Evolutionary conservation across 1,284 basidiomycete species (phyloP).

Genomic region (Puccinia hordei): DNA sequence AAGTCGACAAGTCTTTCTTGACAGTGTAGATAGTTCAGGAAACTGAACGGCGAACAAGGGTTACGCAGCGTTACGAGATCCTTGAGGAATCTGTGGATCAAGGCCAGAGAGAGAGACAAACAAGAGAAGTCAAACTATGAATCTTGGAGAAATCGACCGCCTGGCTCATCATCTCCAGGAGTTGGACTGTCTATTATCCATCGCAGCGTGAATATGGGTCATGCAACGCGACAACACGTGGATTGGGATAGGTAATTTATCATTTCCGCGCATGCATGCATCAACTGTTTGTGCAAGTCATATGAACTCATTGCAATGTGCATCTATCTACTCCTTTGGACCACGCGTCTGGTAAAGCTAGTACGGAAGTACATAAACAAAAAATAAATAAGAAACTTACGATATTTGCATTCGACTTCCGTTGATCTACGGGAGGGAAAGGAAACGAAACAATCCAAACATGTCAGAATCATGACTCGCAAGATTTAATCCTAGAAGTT

Average conservation of each 20-base stretch:
- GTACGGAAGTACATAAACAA: too few species aligned
- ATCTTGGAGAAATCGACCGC: not conserved
- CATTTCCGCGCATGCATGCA: not conserved
- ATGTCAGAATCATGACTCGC: not conserved
- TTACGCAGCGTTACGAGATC: conserved; percentile 67
- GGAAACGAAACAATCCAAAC: not conserved
- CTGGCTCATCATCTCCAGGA: not conserved
- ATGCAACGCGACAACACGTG: not conserved
- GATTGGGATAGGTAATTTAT: not conserved
- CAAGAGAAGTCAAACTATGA: not conserved
- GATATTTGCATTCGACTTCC: conserved; percentile 67
- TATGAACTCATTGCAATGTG: too few species aligned
- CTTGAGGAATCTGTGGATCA: conserved; percentile 64
- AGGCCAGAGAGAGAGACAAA: not conserved
- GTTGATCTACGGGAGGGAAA: conserved; percentile 58
- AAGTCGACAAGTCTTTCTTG: conserved; percentile 63
- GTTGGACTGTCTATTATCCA: not conserved
- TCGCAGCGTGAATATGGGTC: not conserved
- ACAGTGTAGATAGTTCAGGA: conserved; percentile 66
- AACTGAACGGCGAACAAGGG: conserved; percentile 66
- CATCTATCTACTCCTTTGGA: too few species aligned
- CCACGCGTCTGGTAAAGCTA: too few species aligned
- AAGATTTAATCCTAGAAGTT: not conserved
- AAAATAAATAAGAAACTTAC: too few species aligned
- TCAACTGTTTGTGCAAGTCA: not conserved